Base-by-base conservation (phyloP, 2,329 filamentous ascomycete genomes). In the Trichoderma endophyticum region DNA sequence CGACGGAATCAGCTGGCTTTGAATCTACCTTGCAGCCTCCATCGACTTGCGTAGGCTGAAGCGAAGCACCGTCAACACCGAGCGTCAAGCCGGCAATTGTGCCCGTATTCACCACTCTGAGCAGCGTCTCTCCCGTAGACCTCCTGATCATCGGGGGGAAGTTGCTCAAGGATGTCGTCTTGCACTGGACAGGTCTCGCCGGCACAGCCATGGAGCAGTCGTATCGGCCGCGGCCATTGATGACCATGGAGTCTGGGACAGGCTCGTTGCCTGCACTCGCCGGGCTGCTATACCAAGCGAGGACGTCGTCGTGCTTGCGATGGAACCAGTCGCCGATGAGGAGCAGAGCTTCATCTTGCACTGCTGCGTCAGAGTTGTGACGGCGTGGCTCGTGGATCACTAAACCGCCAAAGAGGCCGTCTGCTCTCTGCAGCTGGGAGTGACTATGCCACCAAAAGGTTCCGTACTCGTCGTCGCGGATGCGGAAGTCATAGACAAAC, bases 401-500 rank as follows among this genome's bases (percentile, higher is more conserved):
- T 15, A 92, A 84, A 0, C 84, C 85, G 0, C 90, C 90, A 30
- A 86, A 82, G 1, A 91, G 79, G 1, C 90, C 90, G 69, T 90
- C 85, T 75, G 81, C 84, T 1, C 81, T 78, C 73, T 84, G 82
- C 0, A 83, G 76, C 6, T 83, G 81, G 73, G 86, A 86, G 76
- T 91, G 89, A 5, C 86, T 87, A 76, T 91, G 89, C 76, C 89
- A 90, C 87, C 87, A 90, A 11, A 83, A 83, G 0, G 85, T 82
- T 39, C 89, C 86, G 4, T 86, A 81, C 80, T 89, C 87, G 76
- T 88, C 85, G 71, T 84, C 80, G 3, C 85, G 88, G 15, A 86
- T 87, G 34, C 81, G 82, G 78, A 87, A 91, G 9, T 81, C 84
- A 79, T 92, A 92, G 3, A 85, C 87, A 72, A 85, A 85, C 4